Conservation (phyloP, 495 filamentous ascomycete species). For the Hypoxylon subgilvum region DNA sequence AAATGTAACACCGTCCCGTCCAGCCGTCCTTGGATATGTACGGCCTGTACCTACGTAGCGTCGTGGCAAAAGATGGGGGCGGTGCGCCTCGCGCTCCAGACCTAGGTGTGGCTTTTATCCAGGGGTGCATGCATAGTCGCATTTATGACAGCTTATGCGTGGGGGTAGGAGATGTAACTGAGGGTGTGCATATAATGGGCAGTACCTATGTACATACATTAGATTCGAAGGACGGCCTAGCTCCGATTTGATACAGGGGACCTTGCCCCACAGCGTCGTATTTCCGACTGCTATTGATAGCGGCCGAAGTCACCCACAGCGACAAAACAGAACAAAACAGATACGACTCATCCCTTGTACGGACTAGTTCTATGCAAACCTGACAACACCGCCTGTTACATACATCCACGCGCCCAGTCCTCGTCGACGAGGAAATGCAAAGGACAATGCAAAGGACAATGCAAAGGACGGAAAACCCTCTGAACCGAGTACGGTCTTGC, state of each 20-base stretch:
- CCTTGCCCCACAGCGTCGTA: slow-evolving; percentile 29
- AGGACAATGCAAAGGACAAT: no score
- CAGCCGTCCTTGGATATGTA: slow-evolving; percentile 20
- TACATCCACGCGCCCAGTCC: slow-evolving; percentile 11
- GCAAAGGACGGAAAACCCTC: no score
- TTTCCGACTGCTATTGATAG: slow-evolving; percentile 12
- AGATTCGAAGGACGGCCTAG: no score
- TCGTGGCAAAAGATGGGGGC: slow-evolving; percentile 2
- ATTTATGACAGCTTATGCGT: slow-evolving; percentile 2
- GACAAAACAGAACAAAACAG: not conserved
- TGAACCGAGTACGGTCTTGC: no score
- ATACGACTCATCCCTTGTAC: slow-evolving; percentile 3
- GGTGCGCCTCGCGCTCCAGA: slow-evolving; percentile 12
- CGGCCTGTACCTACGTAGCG: not conserved
- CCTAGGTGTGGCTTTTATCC: slow-evolving; percentile 31
- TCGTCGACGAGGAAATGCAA: no score
- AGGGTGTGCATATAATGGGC: slow-evolving; percentile 10
- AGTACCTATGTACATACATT: slow-evolving; percentile 24
- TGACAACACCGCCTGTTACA: no score
- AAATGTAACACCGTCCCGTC: slow-evolving; percentile 32
- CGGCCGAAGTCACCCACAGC: slow-evolving; percentile 12
- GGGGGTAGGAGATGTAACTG: not conserved
- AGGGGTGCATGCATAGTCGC: slow-evolving; percentile 2
- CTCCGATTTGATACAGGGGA: slow-evolving; percentile 28
- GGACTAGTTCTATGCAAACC: slow-evolving; percentile 1